Base-by-base conservation (phyloP, 2,329 filamentous ascomycete genomes). In the Alternaria dauci region DNA sequence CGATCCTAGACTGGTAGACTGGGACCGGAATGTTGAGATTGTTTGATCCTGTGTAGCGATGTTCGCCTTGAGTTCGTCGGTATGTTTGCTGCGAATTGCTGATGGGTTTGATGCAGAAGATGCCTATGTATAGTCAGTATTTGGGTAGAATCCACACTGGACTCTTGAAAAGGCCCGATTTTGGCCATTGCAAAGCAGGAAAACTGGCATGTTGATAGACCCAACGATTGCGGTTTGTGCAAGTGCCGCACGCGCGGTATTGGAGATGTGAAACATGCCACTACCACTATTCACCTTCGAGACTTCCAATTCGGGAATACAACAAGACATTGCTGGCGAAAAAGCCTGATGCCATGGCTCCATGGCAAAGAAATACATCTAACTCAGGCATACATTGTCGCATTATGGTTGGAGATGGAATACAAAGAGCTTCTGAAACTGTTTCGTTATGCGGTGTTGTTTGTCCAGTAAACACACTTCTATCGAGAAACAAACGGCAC, bases 1-100 rank as follows among this genome's bases (percentile, higher is more conserved):
- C 25, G 65, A 67, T 46, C 74, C 73, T 55, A 82, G 63, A 52
- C 65, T 71, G 11, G 68, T 60, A 44, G 81, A 78, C 48, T 81
- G 78, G 2, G 71, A 66, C 62, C 74, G 72, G 3, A 79, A 63
- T 2, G 69, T 72, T 14, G 72, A 71, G 39, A 75, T 78, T 16
- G 71, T 74, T 38, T 72, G 66, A 32, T 76, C 69, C 58, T 76
- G 76, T 14, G 70, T 69, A 7, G 70, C 63, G 36, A 76, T 71
- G 7, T 71, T 76, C 26, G 68, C 61, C 42, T 74, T 73, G 11
- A 73, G 55, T 44, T 77, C 70, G 8, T 77, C 70, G 30, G 68
- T 57, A 34, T 71, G 70, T 47, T 63, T 68, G 51, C 54, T 68
- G 28, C 62, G 67, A 42, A 58, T 52, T n/a, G 60, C 51, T 16